These are phyloP conservation scores for Neurospora sp. DNA, from an alignment of 495 filamentous ascomycete genomes.

Conservation along the genomic window DNA sequence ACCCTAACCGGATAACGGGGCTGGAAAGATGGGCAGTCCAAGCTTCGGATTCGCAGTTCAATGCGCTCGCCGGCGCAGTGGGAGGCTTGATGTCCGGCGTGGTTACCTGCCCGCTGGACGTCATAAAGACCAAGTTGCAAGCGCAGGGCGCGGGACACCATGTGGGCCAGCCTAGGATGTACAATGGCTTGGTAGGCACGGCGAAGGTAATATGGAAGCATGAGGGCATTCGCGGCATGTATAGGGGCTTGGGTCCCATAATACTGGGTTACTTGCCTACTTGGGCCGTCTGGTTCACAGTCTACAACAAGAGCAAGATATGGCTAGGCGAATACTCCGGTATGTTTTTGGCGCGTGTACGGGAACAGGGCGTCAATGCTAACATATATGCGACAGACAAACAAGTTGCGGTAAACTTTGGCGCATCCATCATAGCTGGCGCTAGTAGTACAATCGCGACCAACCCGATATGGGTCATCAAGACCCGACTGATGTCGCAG, in stretches of 20 bases:
- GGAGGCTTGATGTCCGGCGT: slow-evolving; percentile 88
- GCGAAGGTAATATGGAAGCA: slow-evolving; percentile 73
- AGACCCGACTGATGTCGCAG: slow-evolving; percentile 95
- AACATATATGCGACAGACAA: slow-evolving; percentile 21
- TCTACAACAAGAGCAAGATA: slow-evolving; percentile 81
- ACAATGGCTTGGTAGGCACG: slow-evolving; percentile 79
- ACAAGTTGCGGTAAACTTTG: slow-evolving; percentile 42
- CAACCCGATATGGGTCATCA: slow-evolving; percentile 99
- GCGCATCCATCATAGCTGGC: slow-evolving; percentile 80
- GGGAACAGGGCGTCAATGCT: background rate
- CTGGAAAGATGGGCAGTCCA: slow-evolving; percentile 46
- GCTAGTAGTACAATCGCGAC: slow-evolving; percentile 88
- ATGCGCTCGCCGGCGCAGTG: slow-evolving; percentile 68
- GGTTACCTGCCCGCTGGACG: slow-evolving; percentile 94
- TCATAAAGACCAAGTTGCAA: slow-evolving; percentile 98
- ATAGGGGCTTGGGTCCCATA: slow-evolving; percentile 88
- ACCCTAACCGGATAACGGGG: slow-evolving; percentile 34
- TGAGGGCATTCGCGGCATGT: slow-evolving; percentile 85
- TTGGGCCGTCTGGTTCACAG: slow-evolving; percentile 94
- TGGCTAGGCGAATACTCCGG: slow-evolving; percentile 47
- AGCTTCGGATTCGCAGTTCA: slow-evolving; percentile 42
- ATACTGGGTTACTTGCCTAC: slow-evolving; percentile 91
- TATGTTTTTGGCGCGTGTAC: background rate
- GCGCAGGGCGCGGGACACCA: slow-evolving; percentile 70
- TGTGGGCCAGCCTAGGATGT: slow-evolving; percentile 47